phyloP scores from a whole-genome alignment of 805 yeast genomes.

The Ogataea chonburiensis region DNA sequence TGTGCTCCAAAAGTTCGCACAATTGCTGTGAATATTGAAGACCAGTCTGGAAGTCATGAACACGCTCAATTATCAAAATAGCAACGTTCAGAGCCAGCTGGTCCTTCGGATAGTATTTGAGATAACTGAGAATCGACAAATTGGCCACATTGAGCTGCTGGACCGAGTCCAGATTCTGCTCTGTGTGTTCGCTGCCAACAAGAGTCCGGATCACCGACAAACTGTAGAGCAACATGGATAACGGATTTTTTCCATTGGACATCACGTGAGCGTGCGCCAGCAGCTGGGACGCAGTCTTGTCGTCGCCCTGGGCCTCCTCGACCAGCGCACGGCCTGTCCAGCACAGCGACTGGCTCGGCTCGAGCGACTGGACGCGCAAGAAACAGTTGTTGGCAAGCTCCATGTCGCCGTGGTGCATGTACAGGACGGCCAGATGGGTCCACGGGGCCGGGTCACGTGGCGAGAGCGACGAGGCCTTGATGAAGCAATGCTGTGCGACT shows the following conservation, averaged over 20 bases:
- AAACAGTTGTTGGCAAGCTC: conserved; percentile 74
- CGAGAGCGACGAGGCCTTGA: conserved; percentile 72
- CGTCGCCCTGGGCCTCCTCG: conserved; percentile 49
- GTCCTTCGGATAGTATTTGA: conserved; percentile 62
- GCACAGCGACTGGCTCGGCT: conserved; percentile 71
- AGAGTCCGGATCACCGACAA: conserved; percentile 50
- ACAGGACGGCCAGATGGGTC: conserved; percentile 80
- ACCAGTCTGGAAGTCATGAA: conserved; percentile 60
- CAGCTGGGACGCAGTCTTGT: conserved; percentile 49
- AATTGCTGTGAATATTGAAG: conserved; percentile 45
- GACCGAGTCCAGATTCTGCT: conserved; percentile 54
- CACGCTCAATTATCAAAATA: conserved; percentile 62
- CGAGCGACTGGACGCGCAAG: conserved; percentile 70
- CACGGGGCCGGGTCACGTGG: conserved; percentile 68
- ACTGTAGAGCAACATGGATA: conserved; percentile 74
- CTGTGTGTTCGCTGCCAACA: conserved; percentile 39
- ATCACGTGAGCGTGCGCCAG: conserved; percentile 78
- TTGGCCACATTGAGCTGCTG: conserved; percentile 69
- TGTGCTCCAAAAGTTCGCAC: conserved; percentile 39
- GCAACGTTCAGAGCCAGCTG: conserved; percentile 55
- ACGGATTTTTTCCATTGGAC: conserved; percentile 69
- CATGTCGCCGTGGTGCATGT: conserved; percentile 63
- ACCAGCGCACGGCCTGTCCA: conserved; percentile 88
- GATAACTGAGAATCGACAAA: conserved; percentile 61
- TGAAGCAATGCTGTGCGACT: conserved; percentile 90